Evolutionary conservation across 208 protist species (phyloP).

Genomic region (Trypanosoma rangeli): DNA sequence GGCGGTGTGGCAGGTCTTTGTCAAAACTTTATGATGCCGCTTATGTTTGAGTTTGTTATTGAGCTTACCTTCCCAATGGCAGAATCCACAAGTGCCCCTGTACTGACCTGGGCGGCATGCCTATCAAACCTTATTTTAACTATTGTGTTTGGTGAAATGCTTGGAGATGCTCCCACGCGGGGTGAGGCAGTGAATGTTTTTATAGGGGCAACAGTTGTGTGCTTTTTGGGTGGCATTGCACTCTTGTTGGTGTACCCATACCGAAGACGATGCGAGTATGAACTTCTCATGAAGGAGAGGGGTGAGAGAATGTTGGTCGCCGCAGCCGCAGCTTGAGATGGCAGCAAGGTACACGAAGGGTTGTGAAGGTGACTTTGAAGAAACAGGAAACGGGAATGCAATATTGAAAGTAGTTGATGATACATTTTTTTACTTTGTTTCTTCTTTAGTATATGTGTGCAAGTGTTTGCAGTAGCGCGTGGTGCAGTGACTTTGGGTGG

Average conservation of each 20-base stretch:
- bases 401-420: not conserved
- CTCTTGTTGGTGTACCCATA: constrained; percentile 46
- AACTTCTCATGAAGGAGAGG: constrained; percentile 32
- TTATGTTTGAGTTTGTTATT: constrained; percentile 84
- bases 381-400: not conserved
- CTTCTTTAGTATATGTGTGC: not conserved
- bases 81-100: constrained; percentile 68
- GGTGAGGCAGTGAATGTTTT: constrained; percentile 46
- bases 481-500: too few species aligned
- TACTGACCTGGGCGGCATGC: constrained; percentile 71
- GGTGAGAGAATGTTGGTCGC: not conserved
- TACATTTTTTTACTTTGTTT: constrained; percentile 22
- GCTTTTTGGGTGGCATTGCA: constrained; percentile 46
- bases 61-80: constrained; percentile 79
- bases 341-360: not conserved
- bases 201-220: constrained; percentile 58
- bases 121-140: constrained; percentile 60
- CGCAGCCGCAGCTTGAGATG: not conserved
- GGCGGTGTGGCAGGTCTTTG: constrained; percentile 62
- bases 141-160: constrained; percentile 61
- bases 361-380: not conserved
- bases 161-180: constrained; percentile 46
- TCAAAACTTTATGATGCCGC: constrained; percentile 81
- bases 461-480: not conserved
- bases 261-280: constrained; percentile 52